Evolutionary conservation across 345 rosid species (phyloP), one percentile per base, ranked within the genome.

Genomic region (Syzygium grande): DNA sequence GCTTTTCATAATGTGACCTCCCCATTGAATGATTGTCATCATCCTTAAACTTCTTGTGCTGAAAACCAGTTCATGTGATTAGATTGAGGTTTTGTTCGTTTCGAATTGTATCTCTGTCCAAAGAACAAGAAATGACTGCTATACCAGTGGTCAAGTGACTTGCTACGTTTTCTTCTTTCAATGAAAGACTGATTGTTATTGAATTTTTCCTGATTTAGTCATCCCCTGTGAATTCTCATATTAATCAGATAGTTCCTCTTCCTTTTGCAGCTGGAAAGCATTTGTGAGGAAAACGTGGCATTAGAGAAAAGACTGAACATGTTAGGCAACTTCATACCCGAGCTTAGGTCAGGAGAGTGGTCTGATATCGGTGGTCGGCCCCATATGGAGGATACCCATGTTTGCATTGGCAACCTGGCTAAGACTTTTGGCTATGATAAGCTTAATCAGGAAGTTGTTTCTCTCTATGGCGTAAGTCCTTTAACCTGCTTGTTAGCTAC

Each of bases 331-430:
- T 94, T 94, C 87, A 85, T 87, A 15, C 98, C 97, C 46, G 84
- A 89, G 52, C 93, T 95, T 86, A 94, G 96, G 19, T 94, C 98
- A 4, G 99, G 98, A 87, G 96, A 94, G 77, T 97, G 96, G 93
- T 91, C 97, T 52, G 96, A 96, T 87, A 95, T 96, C 61, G 94
- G 97, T 9, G 85, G 85, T 43, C 95, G 98, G 53, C 17, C 84
- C 59, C 58, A 91, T 83, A 96, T 97, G 98, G 99, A 97, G 90
- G 99, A 97, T 88, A 95, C 95, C 29, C 92, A 94, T 89, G 83
- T 96, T 87, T 95, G 99, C 93, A 96, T 97, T 51, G 91, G 90
- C 8, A 93, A 96, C 89, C 86, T 97, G 90, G 93, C 96, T 65
- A 89, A 91, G 89, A 93, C 90, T 25, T 93, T 93, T 88, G 93